phyloP scores from a whole-genome alignment of 768 basidiomycete genomes.

The Suillus hirtellus region DNA sequence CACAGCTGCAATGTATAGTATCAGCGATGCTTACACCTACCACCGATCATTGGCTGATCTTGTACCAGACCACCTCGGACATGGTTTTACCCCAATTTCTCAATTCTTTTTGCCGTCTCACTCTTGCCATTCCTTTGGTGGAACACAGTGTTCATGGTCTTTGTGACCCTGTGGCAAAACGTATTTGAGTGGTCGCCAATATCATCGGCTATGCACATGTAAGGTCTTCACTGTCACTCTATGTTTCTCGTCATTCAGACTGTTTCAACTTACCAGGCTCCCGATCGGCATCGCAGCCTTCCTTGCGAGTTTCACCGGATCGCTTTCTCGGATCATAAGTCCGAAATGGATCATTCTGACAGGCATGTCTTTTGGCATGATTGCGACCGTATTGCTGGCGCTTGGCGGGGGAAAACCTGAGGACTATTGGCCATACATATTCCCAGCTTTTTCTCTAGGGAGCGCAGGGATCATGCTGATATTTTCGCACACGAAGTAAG shows the following conservation, averaged over 20 bases:
- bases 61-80: slow-evolving; percentile 39
- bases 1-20: slow-evolving; percentile 42
- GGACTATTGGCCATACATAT: slow-evolving; percentile 47
- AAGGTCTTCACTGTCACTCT: slow-evolving; percentile 12
- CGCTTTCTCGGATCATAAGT: slow-evolving; percentile 36
- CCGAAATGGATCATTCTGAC: slow-evolving; percentile 48
- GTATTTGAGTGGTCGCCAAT: slow-evolving; percentile 43
- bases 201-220: slow-evolving; percentile 42
- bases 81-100: slow-evolving; percentile 45
- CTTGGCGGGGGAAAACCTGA: slow-evolving; percentile 40
- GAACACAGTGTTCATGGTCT: slow-evolving; percentile 34
- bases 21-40: background rate
- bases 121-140: slow-evolving; percentile 47
- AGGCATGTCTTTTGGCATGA: slow-evolving; percentile 39
- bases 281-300: slow-evolving; percentile 44
- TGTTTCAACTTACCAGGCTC: slow-evolving; percentile 29
- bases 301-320: slow-evolving; percentile 39
- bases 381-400: slow-evolving; percentile 43
- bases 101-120: slow-evolving; percentile 38
- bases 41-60: background rate
- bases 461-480: slow-evolving; percentile 45
- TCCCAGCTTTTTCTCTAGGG: slow-evolving; percentile 53
- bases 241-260: slow-evolving; percentile 8
- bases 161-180: slow-evolving; percentile 42
- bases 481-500: slow-evolving; percentile 52